Base-by-base conservation (phyloP, 805 yeast genomes). In the Lipomyces oligophaga region DNA sequence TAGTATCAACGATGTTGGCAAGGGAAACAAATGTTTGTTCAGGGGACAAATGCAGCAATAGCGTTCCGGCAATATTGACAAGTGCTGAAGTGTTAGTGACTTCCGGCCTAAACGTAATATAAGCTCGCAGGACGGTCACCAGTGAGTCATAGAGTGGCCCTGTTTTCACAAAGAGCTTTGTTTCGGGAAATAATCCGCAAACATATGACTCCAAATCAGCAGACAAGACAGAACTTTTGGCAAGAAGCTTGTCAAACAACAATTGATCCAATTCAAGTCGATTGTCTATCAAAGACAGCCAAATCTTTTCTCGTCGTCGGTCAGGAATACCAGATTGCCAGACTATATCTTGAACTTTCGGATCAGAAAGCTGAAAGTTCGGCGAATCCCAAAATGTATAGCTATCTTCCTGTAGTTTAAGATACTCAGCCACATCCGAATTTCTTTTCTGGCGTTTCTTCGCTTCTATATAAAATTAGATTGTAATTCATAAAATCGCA, bases 311-410 rank as follows among this genome's bases (percentile, higher is more conserved):
- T 35, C 88, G 66, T 4, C 70, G 57, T 18, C 59, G 58, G n/a
- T 57, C 28, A 1, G 83, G 80, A 2, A 79, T 59, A 3, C 81
- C 81, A 3, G 54, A 38, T 28, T 80, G 64, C 83, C 83, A 79
- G 77, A 80, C 77, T 26, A 78, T 61, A 49, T 78, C 81, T 36
- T 81, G 66, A 4, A 73, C 70, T 18, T 65, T 57, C 1, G 74
- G 66, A 11, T 63, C 58, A 5, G 71, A 68, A 3, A 72, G 47
- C 6, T 76, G 68, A 34, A 64, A 60, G 7, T 45, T 37, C n/a
- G n/a, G n/a, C n/a, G n/a, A n/a, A 20, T 49, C 51, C 83, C 83
- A 79, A 6, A 58, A 59, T 1, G 34, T 34, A 30, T 48, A 52
- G 46, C 67, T 66, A 8, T 41, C 60, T 7, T 27, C 31, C 15